Base-by-base conservation (phyloP, 495 filamentous ascomycete genomes). In the Xylaria intraflava region DNA sequence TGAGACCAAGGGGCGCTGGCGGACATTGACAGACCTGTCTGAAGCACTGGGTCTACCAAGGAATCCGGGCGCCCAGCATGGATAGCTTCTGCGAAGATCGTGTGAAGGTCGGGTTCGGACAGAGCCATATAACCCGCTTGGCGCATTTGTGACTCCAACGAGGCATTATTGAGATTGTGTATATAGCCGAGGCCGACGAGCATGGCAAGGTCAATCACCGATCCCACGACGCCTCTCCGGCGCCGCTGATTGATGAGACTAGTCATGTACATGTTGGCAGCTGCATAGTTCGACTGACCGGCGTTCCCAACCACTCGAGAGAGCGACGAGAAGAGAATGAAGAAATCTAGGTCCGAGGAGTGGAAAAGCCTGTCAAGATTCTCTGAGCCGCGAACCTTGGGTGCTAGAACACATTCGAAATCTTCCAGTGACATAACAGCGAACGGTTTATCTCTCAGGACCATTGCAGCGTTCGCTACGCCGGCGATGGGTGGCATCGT, bases 251-350 rank as follows among this genome's bases (percentile, higher is more conserved):
- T 24, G 0, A 64, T 67, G 0, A 78, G 29, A 11, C 52, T 47
- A 1, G 50, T 69, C 42, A 78, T 69, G 57, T 72, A 83, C 10
- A 70, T 64, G 57, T 79, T 80, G n/a, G 74, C 77, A 0, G 78
- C 77, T 6, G 62, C 60, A 53, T 83, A 83, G 29, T 68, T 76
- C 8, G 69, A 56, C 56, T 84, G 80, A 0, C 71, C 71, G 4
- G 51, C 38, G 43, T 73, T 71, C 0, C 81, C 81, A 16, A 73
- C 49, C 1, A 80, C 57, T 12, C 60, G 67, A 5, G 70, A 55
- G 2, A 76, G 45, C 1, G 80, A 83, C 6, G 78, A 79, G 19
- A 83, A 70, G 11, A 72, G 61, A 23, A 83, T 58, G 61, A 83
- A 83, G 65, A 84, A 84, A 46, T 83, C 80, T 2, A 84, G 65